Evolutionary conservation across 164 flowering plant species (phyloP).

Genomic region (Taxillus chinensis): DNA sequence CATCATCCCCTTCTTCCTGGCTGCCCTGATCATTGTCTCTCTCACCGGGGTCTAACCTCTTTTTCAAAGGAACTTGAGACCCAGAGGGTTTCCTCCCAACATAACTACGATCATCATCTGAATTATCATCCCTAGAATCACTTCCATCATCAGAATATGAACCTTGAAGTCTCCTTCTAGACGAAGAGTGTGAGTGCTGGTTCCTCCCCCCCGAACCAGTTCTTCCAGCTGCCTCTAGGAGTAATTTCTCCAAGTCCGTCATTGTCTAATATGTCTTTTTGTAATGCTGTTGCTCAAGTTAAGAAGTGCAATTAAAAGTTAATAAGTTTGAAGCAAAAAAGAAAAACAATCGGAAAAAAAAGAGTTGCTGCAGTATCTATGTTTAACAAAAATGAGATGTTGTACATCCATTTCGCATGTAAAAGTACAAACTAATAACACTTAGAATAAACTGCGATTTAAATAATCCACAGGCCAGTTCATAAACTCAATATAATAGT

Average conservation of each 20-base stretch:
- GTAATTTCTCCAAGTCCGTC: conserved; percentile 84
- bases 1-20: conserved; percentile 44
- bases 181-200: conserved; percentile 43
- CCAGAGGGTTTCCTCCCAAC: conserved; percentile 59
- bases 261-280: conserved; percentile 15
- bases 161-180: conserved; percentile 52
- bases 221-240: conserved; percentile 89
- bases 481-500: no score
- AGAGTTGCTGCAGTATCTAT: no score
- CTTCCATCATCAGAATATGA: conserved; percentile 82
- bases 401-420: no score
- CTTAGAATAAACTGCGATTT: no score
- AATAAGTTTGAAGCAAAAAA: no score
- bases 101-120: conserved; percentile 61
- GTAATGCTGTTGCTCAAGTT: not conserved
- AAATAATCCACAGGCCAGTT: no score
- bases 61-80: conserved; percentile 86
- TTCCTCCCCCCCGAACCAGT: conserved; percentile 47
- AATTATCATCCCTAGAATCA: conserved; percentile 79
- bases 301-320: no score
- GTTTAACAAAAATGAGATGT: no score
- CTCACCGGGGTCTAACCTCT: conserved; percentile 66
- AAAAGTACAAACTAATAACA: no score
- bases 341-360: no score
- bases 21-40: conserved; percentile 59